These are phyloP conservation scores for Fusarium guadeloupense DNA, from an alignment of 2,329 filamentous ascomycete genomes.

Conservation along the genomic window DNA sequence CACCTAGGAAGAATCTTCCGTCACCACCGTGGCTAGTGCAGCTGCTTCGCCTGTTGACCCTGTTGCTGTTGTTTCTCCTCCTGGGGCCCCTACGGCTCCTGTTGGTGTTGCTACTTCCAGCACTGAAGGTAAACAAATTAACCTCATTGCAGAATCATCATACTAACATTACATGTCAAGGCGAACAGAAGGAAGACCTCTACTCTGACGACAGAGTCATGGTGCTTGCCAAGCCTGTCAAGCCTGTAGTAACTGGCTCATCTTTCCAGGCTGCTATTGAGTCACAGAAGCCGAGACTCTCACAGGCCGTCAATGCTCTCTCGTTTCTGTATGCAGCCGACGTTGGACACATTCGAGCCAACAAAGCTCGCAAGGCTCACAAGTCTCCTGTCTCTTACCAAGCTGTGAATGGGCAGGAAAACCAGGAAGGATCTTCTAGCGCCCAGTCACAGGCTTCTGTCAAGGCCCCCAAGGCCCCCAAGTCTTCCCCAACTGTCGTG, in stretches of 20 bases:
- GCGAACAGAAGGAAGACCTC: not conserved
- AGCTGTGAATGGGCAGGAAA: not conserved
- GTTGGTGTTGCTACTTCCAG: not conserved
- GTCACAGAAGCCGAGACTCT: not conserved
- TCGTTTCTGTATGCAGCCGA: not conserved
- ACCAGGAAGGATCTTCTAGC: no score
- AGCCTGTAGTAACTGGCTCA: no score
- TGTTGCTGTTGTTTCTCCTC: not conserved
- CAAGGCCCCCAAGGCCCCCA: not conserved
- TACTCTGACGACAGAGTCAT: not conserved
- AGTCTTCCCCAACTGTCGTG: no score
- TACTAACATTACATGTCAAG: not conserved
- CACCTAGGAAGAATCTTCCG: not conserved
- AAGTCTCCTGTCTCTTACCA: not conserved
- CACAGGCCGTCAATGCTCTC: not conserved
- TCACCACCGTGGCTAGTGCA: not conserved
- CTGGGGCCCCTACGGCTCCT: not conserved
- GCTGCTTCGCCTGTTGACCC: not conserved
- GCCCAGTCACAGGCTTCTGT: not conserved
- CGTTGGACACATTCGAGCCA: not conserved
- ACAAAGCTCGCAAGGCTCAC: not conserved
- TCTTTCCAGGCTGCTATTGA: not conserved
- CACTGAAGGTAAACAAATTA: not conserved
- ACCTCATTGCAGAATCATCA: not conserved
- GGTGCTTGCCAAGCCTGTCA: not conserved